These are phyloP conservation scores for Leishmania lainsoni DNA, from an alignment of 208 protist genomes.

Conservation along the genomic window DNA sequence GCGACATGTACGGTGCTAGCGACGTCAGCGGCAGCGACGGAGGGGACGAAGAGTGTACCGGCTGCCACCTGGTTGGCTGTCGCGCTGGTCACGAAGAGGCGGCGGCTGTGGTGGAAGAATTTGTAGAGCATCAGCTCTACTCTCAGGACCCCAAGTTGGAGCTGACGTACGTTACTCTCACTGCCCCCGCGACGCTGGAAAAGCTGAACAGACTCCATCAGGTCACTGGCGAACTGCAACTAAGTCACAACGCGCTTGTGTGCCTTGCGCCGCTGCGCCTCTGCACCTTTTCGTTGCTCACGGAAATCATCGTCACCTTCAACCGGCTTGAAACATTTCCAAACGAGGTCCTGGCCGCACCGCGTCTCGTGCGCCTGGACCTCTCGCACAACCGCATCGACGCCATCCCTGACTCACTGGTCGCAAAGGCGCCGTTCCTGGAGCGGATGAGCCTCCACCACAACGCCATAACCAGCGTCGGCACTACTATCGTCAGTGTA, in stretches of 20 bases:
- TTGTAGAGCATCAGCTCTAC: slow-evolving; percentile 12
- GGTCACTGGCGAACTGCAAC: slow-evolving; percentile 28
- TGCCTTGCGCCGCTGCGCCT: slow-evolving; percentile 37
- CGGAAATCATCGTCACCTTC: slow-evolving; percentile 53
- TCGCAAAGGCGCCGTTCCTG: slow-evolving; percentile 38
- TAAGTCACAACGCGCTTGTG: slow-evolving; percentile 51
- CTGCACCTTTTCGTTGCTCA: slow-evolving; percentile 45
- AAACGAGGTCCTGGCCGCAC: slow-evolving; percentile 54
- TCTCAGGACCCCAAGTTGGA: slow-evolving; percentile 26
- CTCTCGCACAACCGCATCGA: slow-evolving; percentile 75
- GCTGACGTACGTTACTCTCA: slow-evolving; percentile 15
- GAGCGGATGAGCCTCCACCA: slow-evolving; percentile 65
- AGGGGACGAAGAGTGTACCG: background rate
- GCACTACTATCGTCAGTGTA: slow-evolving; percentile 11
- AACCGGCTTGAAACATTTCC: slow-evolving; percentile 69
- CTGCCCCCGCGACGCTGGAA: slow-evolving; percentile 12
- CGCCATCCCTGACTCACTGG: slow-evolving; percentile 44
- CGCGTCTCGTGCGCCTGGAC: slow-evolving; percentile 65
- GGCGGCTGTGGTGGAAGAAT: slow-evolving; percentile 14
- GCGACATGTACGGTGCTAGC: slow-evolving; percentile 2
- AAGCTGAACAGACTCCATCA: slow-evolving; percentile 34
- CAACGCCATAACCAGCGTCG: slow-evolving; percentile 65
- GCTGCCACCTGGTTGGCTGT: background rate
- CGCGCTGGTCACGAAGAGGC: background rate
- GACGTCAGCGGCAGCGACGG: slow-evolving; percentile 4